Evolutionary conservation across 1,139 yeast genomes (phyloP).

Genomic region (Suhomyces panamericanus): DNA sequence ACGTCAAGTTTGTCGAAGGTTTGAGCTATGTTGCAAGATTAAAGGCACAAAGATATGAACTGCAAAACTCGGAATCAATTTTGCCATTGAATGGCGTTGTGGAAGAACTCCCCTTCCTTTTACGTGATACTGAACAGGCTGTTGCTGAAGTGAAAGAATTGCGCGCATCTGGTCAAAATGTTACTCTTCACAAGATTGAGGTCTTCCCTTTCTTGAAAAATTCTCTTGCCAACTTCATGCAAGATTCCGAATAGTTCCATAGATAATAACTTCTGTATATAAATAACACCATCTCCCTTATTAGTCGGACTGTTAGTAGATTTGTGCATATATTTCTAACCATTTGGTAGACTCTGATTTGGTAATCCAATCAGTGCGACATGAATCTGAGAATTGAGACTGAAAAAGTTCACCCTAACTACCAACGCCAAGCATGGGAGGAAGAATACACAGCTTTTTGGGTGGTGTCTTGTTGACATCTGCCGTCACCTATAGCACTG

Average conservation of each 20-base stretch:
- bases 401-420: background rate
- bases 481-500: constrained; percentile 64
- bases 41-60: constrained; percentile 46
- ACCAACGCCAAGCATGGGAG: constrained; percentile 9
- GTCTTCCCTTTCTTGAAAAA: constrained; percentile 41
- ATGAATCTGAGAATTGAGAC: background rate
- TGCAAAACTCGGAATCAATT: constrained; percentile 22
- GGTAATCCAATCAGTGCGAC: constrained; percentile 4
- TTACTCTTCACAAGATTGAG: constrained; percentile 40
- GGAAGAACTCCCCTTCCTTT: constrained; percentile 47
- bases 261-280: constrained; percentile 8
- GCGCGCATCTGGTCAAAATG: constrained; percentile 33
- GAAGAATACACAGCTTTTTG: constrained; percentile 21
- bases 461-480: constrained; percentile 66
- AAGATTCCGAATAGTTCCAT: constrained; percentile 10
- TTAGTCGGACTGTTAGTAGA: too few species aligned
- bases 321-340: too few species aligned
- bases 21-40: constrained; percentile 64
- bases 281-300: background rate
- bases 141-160: constrained; percentile 49
- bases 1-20: constrained; percentile 60
- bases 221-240: constrained; percentile 29
- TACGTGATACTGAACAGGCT: constrained; percentile 53
- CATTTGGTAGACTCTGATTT: background rate
- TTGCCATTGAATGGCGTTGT: constrained; percentile 41